phyloP scores from a whole-genome alignment of 352 stramenopile genomes.

The Globisporangium orthogonon region DNA sequence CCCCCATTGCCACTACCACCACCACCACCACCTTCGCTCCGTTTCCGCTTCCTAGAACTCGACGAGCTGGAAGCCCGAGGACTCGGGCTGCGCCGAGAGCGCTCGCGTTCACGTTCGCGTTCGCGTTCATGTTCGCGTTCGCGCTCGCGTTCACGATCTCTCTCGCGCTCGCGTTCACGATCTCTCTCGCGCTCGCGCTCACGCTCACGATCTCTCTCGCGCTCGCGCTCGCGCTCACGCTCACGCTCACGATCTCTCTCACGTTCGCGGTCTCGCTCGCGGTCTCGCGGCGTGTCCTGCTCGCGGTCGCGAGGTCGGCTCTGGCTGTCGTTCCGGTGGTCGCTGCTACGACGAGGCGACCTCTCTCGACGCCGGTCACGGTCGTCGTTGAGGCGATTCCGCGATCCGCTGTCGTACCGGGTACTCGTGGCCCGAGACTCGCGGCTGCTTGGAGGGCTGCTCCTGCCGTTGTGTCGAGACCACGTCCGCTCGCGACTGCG shows the following conservation, averaged over 20 bases:
- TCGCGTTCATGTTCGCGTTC: conserved; percentile 33
- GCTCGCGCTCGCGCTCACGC: too few species aligned
- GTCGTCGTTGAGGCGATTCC: conserved; percentile 4
- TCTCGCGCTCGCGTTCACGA: too few species aligned
- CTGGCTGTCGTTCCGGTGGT: conserved; percentile 1
- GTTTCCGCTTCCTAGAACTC: conserved; percentile 35
- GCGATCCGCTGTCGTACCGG: conserved; percentile 7
- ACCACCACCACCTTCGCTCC: conserved; percentile 14
- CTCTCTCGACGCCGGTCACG: conserved; percentile 11
- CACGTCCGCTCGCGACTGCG: conserved; percentile 13
- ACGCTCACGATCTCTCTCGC: conserved; percentile 12
- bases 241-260: conserved; percentile 10
- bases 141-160: too few species aligned
- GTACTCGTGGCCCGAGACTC: conserved; percentile 3
- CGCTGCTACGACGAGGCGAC: conserved; percentile 7
- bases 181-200: too few species aligned
- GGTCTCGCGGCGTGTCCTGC: not conserved
- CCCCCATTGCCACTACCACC: too few species aligned
- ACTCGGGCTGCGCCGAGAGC: conserved; percentile 29
- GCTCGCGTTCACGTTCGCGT: conserved; percentile 19
- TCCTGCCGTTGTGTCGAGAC: conserved; percentile 7
- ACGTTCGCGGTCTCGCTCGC: too few species aligned
- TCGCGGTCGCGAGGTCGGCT: conserved; percentile 25
- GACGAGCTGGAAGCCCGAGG: conserved; percentile 18
- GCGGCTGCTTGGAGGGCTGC: not conserved